phyloP scores from a whole-genome alignment of 164 flowering plant genomes.

The Hamamelis virginiana region DNA sequence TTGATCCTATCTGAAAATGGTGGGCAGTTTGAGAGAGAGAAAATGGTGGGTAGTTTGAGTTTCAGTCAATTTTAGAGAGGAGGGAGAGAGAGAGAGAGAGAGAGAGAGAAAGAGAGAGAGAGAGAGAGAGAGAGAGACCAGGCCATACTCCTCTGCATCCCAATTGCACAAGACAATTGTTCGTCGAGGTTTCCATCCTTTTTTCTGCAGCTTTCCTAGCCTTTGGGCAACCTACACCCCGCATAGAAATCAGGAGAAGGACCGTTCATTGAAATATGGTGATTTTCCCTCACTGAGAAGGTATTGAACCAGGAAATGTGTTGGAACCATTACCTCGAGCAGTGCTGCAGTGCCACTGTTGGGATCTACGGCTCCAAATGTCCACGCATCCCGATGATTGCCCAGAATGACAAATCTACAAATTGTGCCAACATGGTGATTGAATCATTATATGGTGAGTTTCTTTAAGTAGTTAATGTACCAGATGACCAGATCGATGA shows the following conservation, averaged over 20 bases:
- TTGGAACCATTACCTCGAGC: conserved; percentile 44
- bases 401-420: conserved; percentile 66
- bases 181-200: conserved; percentile 71
- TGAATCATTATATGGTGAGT: not conserved
- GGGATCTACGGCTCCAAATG: conserved; percentile 85
- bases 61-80: not conserved
- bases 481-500: not conserved
- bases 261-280: not conserved
- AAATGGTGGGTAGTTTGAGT: not conserved
- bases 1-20: conserved; percentile 61
- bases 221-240: conserved; percentile 52
- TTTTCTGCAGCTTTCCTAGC: conserved; percentile 52
- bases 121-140: conserved; percentile 47
- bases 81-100: not conserved
- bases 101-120: conserved; percentile 10
- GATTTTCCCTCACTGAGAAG: not conserved
- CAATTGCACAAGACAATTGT: conserved; percentile 77
- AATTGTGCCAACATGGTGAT: not conserved
- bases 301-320: not conserved
- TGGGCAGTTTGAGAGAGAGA: conserved; percentile 6
- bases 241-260: not conserved
- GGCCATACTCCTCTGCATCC: conserved; percentile 90
- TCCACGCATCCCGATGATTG: conserved; percentile 89
- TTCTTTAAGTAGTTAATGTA: not conserved
- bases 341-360: conserved; percentile 81